These are phyloP conservation scores for Talaromyces sp. DNA, from an alignment of 2,329 filamentous ascomycete species.

Conservation along the genomic window DNA sequence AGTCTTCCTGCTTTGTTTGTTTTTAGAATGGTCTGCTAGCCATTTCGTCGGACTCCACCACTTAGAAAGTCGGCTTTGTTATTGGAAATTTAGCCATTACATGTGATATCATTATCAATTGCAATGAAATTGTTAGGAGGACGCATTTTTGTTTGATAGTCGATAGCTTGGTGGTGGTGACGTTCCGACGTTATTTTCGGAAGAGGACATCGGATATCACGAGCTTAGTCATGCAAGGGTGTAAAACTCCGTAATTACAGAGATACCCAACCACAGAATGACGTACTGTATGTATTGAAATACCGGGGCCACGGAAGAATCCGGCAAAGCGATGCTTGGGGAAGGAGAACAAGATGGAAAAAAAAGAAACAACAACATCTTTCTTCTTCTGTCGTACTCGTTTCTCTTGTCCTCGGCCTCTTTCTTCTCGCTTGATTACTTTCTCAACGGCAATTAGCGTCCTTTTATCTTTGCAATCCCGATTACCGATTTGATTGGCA, in stretches of 20 bases:
- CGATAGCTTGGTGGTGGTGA: not conserved
- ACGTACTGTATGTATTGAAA: not conserved
- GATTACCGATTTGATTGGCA: conserved; percentile 9
- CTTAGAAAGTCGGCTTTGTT: not conserved
- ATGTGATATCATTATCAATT: not conserved
- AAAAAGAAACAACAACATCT: not conserved
- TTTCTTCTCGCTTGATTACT: not conserved
- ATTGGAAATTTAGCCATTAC: not conserved
- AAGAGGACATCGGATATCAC: not conserved
- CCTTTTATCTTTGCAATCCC: not conserved
- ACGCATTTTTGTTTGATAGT: not conserved
- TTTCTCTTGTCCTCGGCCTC: not conserved
- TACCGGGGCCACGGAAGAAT: conserved; percentile 6
- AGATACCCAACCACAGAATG: too few relatives aligned
- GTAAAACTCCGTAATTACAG: not conserved
- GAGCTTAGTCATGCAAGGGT: not conserved
- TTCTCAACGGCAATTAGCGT: conserved; percentile 6
- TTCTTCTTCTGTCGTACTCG: not conserved
- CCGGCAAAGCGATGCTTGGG: not conserved
- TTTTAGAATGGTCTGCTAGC: not conserved
- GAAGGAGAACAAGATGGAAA: conserved; percentile 1
- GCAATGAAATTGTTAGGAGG: too few relatives aligned
- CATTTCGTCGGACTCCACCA: not conserved
- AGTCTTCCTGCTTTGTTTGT: not conserved
- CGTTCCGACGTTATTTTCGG: not conserved